Conservation (phyloP, 441 rosid genomes). For the Gossypium davidsonii region DNA sequence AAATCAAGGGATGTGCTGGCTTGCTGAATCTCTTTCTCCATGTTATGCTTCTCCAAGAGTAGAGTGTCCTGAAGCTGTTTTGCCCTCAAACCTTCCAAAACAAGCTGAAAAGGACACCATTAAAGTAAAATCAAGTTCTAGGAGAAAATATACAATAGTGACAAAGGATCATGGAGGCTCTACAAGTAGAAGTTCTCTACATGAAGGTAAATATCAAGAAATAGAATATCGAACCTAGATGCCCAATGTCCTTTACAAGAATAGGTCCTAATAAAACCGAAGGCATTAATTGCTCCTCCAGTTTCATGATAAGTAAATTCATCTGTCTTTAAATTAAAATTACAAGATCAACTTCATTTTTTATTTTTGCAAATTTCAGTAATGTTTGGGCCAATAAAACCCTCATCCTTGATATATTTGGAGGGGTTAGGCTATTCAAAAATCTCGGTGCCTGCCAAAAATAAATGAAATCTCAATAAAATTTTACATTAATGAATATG, state of each 20-base stretch:
- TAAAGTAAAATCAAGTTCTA: conserved; percentile 16
- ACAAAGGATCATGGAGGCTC: neutral
- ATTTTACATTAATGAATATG: neutral
- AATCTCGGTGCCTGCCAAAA: neutral
- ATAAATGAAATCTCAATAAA: neutral
- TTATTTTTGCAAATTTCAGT: neutral
- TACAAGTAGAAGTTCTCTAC: neutral
- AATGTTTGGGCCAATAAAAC: neutral
- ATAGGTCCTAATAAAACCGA: neutral
- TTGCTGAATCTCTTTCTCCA: conserved; percentile 72
- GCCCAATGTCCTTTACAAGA: neutral
- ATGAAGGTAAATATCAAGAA: neutral
- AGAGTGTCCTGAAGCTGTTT: conserved; percentile 68
- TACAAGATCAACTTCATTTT: neutral
- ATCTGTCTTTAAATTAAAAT: neutral
- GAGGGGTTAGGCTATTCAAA: neutral
- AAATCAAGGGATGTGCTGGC: conserved; percentile 60
- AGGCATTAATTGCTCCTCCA: neutral
- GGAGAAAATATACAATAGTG: neutral
- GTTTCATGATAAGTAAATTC: neutral
- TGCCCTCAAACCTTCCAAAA: conserved; percentile 73
- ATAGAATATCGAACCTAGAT: neutral
- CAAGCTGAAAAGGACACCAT: conserved; percentile 55
- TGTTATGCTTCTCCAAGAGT: conserved; percentile 45
- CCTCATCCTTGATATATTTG: neutral